Base-by-base conservation (phyloP, 2,329 filamentous ascomycete species). In the Penicillium psychrosexuale region DNA sequence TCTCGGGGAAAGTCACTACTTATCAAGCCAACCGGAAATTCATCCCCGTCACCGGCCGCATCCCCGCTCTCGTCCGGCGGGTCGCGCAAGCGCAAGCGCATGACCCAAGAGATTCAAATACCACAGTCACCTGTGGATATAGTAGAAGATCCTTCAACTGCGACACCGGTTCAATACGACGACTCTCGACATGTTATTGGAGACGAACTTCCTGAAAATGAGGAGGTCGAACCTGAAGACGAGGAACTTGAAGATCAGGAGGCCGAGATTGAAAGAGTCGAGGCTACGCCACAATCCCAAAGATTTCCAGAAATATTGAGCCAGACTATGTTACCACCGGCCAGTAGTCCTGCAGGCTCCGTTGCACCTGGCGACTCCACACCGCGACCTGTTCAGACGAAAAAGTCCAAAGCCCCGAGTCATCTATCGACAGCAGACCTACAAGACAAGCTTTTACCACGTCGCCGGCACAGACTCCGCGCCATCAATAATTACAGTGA, bases 41-140 rank as follows among this genome's bases (percentile, higher is more conserved):
- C 64, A 8, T 59, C 61, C 8, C 43, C 43, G 13, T 66, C 67
- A 28, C 64, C 66, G 8, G 62, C 64, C 5, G 57, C 63, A 17
- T 61, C 63, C 17, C 64, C 68, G 24, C 63, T 62, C 8, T 65
- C 64, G 6, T 67, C 68, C 24, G 62, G 53, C 8, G 65, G 65
- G 19, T 72, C 71, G 28, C 68, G 71, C 37, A 76, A 76, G 63
- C 71, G 74, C 48, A 75, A 72, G 61, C 64, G 66, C n/a, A 33
- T 34, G 52, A 40, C 57, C 3, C 62, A 62, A 31, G 64, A 68
- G 33, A 57, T 66, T 11, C 65, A 70, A 57, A 67, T 67, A 22
- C 66, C 66, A n/a, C 54, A 62, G 33, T 45, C 48, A n/a, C 22
- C 51, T n/a, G 42, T 57, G n/a, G 51, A 51, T 11, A 45, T 61